These are phyloP conservation scores for Aspergillus steynii DNA, from an alignment of 495 filamentous ascomycete genomes.

Conservation along the genomic window DNA sequence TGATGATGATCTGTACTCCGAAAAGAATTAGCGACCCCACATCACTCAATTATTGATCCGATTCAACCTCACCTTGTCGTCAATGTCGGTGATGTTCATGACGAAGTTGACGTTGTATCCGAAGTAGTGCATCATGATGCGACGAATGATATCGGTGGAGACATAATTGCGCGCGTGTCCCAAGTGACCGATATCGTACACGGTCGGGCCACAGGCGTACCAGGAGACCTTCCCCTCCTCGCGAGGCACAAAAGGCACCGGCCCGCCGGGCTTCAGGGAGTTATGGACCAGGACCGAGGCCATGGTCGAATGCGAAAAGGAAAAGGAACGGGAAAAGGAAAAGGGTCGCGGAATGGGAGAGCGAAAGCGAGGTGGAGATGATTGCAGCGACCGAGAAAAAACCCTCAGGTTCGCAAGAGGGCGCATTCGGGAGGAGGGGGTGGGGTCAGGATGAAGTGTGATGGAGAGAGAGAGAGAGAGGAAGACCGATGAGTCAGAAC, in stretches of 20 bases:
- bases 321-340: no score
- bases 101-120: slow-evolving; percentile 85
- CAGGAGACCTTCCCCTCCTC: slow-evolving; percentile 42
- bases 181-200: slow-evolving; percentile 88
- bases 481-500: no score
- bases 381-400: background rate
- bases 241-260: background rate
- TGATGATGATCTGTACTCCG: slow-evolving; percentile 69
- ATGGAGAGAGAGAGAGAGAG: no score
- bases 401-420: background rate
- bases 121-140: slow-evolving; percentile 86
- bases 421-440: background rate
- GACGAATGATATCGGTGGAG: slow-evolving; percentile 85
- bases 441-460: no score
- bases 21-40: background rate
- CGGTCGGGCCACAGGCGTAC: slow-evolving; percentile 92
- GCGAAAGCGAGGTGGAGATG: background rate
- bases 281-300: background rate
- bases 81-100: slow-evolving; percentile 94
- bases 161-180: slow-evolving; percentile 96
- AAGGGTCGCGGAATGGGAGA: background rate
- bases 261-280: background rate
- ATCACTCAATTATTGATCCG: background rate
- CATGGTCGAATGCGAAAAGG: background rate
- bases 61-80: slow-evolving; percentile 69